Evolutionary conservation across 805 yeast species (phyloP).

Genomic region (Metschnikowia borealis): DNA sequence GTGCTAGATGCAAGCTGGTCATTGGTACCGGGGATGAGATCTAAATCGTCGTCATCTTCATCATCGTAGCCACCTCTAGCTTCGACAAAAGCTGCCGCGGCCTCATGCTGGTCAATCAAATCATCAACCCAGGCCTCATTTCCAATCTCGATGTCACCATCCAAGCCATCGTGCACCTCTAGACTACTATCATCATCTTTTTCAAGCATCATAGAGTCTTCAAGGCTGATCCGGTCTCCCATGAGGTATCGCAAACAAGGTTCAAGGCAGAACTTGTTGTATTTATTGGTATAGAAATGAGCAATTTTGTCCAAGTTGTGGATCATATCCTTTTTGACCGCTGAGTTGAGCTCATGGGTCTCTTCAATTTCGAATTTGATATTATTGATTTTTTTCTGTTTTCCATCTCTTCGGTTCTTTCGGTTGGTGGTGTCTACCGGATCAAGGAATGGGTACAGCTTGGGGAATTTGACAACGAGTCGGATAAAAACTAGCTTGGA

Average conservation of each 20-base stretch:
- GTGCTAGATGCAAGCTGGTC: slow-evolving; percentile 19
- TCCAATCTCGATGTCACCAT: slow-evolving; percentile 30
- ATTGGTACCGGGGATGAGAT: slow-evolving; percentile 39
- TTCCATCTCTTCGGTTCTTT: slow-evolving; percentile 1
- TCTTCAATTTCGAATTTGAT: slow-evolving; percentile 66
- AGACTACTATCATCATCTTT: slow-evolving; percentile 20
- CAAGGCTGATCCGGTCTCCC: slow-evolving; percentile 66
- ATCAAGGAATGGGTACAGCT: slow-evolving; percentile 60
- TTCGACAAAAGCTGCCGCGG: slow-evolving; percentile 15
- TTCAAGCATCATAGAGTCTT: slow-evolving; percentile 30
- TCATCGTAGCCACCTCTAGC: slow-evolving; percentile 22
- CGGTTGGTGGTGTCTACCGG: slow-evolving; percentile 29
- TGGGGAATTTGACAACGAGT: slow-evolving; percentile 66
- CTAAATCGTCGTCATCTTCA: slow-evolving; percentile 25
- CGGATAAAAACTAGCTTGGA: slow-evolving; percentile 56
- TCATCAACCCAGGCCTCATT: slow-evolving; percentile 43
- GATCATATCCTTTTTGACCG: slow-evolving; percentile 49
- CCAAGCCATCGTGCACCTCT: slow-evolving; percentile 19
- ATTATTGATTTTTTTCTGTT: slow-evolving; percentile 17
- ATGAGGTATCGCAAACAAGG: slow-evolving; percentile 69
- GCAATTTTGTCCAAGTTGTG: slow-evolving; percentile 53
- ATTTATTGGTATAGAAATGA: slow-evolving; percentile 47
- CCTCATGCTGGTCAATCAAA: slow-evolving; percentile 36
- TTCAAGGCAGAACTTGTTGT: slow-evolving; percentile 70
- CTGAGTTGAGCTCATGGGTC: slow-evolving; percentile 59